Base-by-base conservation (phyloP, 2,329 filamentous ascomycete species). In the Septoria petroselini region DNA sequence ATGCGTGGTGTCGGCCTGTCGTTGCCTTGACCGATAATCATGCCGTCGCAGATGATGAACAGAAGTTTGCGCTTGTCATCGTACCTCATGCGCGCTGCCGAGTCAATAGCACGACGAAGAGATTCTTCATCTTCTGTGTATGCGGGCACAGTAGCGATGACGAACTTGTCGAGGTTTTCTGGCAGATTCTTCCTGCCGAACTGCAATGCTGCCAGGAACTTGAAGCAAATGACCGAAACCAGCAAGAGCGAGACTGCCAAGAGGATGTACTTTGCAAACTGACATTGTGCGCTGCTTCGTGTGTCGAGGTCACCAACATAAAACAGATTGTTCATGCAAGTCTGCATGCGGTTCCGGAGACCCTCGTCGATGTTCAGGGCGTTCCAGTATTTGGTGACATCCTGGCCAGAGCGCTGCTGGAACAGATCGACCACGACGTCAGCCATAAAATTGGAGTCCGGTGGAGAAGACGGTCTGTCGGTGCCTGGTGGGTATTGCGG, bases 121-220 rank as follows among this genome's bases (percentile, higher is more conserved):
- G 91, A 97, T 0, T 98, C 94, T 69, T 98, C 94, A 66, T 97
- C 93, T 75, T 98, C 93, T 0, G 93, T 98, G 65, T 98, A 98
- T 1, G 90, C 93, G 0, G 93, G 93, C 53, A 98, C 91, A 70
- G 96, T 94, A 66, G 89, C 95, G 71, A 98, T 96, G 68, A 98
- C 79, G 68, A 98, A 98, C 69, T 98, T 98, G 72, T 98, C 93
- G 23, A 98, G 81, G 66, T 96, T 93, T 71, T 98, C 93, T 0
- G 93, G 94, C 30, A 91, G 74, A 57, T 88, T 96, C 74, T 95
- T 95, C 61, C 79, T 83, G 37, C 88, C 85, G 63, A 98, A 98
- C 65, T 98, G 93, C 51, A 98, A 78, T 6, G 93, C 93, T 25
- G 94, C 94, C 59, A 97, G 79, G 75, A 98, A 98, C 70, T 98